Evolutionary conservation across 176 grass and related monocot genomes (phyloP), one percentile per base, ranked within the genome.

Genomic region (Tillandsia fasciculata): DNA sequence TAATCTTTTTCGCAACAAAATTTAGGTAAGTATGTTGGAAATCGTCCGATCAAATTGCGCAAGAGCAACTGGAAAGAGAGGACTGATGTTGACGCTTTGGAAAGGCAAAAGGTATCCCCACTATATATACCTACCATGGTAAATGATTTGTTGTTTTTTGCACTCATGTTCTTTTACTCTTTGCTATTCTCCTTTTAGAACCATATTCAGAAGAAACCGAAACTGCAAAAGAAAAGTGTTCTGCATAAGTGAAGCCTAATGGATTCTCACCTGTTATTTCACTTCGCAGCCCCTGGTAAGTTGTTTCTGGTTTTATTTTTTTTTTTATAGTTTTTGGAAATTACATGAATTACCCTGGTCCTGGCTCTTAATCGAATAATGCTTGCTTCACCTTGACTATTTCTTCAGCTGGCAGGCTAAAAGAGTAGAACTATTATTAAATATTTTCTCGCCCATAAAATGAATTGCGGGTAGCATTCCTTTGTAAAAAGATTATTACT

Each of bases 11-110:
- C 42, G 48, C 13, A 83, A 64, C 67, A 64, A n/a, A 48, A 26
- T 84, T 67, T 64, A 96, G 92, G 93, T 51, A 97, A 97, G 74
- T 97, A 97, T 77, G 89, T 92, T 49, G 93, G 93, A 27, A 97
- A 97, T 70, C 88, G 93, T 26, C 93, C 93, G 64, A 97, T 97
- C 79, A 97, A 97, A 74, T 83, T 97, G 69, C 89, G 93, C 17
- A 97, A 97, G 77, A 97, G 93, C 79, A 97, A 80, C 72, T 97
- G 93, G 93, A 97, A 85, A 74, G 93, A 97, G 82, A 85, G 93
- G 72, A 97, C 93, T 49, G 93, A 97, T 78, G 83, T 77, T 65
- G 93, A 92, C 20, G 93, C 89, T 83, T 67, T 97, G 64, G 26
- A 87, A 83, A 92, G 89, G 69, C 84, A 97, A 77, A 97, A 90